phyloP scores from a whole-genome alignment of 768 basidiomycete genomes.

The Boletellus ananiceps region DNA sequence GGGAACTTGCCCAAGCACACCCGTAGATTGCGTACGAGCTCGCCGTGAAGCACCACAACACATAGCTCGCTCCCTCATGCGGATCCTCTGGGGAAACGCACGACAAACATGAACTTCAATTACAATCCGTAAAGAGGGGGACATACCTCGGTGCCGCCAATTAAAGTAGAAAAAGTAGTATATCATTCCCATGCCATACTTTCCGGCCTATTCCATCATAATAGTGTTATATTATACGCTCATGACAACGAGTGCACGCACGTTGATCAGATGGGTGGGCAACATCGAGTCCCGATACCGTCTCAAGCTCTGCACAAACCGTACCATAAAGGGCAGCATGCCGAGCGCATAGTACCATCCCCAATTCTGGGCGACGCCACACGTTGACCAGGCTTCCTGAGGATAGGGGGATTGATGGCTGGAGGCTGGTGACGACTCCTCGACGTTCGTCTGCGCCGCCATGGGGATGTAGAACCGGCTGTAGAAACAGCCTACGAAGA shows the following conservation, averaged over 20 bases:
- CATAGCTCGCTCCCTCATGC: slow-evolving; percentile 47
- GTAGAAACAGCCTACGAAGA: slow-evolving; percentile 73
- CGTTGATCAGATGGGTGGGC: slow-evolving; percentile 82
- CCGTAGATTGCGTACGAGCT: slow-evolving; percentile 66
- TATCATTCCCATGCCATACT: slow-evolving; percentile 67
- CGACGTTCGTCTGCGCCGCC: too few species aligned
- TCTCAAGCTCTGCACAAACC: slow-evolving; percentile 80
- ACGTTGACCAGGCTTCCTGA: slow-evolving; percentile 40
- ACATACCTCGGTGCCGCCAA: slow-evolving; percentile 66
- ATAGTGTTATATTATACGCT: background rate
- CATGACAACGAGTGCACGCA: slow-evolving; percentile 22
- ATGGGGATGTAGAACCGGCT: slow-evolving; percentile 13
- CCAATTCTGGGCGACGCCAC: slow-evolving; percentile 48
- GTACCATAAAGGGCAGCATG: slow-evolving; percentile 63
- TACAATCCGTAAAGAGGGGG: background rate
- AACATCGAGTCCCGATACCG: slow-evolving; percentile 78
- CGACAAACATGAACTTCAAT: background rate
- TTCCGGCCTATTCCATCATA: slow-evolving; percentile 58
- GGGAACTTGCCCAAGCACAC: slow-evolving; percentile 63
- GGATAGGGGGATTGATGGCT: slow-evolving; percentile 27
- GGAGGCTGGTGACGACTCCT: slow-evolving; percentile 5
- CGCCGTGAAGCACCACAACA: slow-evolving; percentile 64
- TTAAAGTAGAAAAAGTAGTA: slow-evolving; percentile 56
- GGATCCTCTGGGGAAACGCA: slow-evolving; percentile 23
- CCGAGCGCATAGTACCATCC: slow-evolving; percentile 53